These are phyloP conservation scores for Cyphellophora attinorum DNA, from an alignment of 2,329 filamentous ascomycete species.

Conservation along the genomic window DNA sequence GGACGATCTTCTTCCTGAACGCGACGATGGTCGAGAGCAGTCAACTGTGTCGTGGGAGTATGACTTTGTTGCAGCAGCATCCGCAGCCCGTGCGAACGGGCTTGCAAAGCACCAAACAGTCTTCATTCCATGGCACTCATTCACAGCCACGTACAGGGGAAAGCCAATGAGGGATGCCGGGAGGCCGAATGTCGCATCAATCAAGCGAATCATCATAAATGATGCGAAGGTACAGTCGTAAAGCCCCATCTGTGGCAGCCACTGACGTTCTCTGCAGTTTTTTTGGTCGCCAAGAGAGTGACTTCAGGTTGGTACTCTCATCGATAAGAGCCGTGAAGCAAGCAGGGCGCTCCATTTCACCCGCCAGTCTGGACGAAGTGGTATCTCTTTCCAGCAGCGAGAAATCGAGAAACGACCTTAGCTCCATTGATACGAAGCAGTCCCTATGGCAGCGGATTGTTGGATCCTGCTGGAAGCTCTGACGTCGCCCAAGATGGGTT, in stretches of 20 bases:
- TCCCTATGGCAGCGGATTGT: too few species aligned
- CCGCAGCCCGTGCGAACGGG: slow-evolving; percentile 4
- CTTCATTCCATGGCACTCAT: slow-evolving; percentile 53
- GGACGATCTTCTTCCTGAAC: slow-evolving; percentile 50
- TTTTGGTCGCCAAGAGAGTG: slow-evolving; percentile 63
- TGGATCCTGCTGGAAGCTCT: too few species aligned
- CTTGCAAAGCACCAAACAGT: slow-evolving; percentile 26
- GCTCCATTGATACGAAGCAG: too few species aligned
- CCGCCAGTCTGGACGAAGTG: too few species aligned
- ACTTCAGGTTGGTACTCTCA: slow-evolving; percentile 36
- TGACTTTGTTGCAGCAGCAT: slow-evolving; percentile 41
- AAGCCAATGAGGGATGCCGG: slow-evolving; percentile 48
- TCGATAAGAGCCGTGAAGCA: slow-evolving; percentile 7
- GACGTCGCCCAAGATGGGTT: too few species aligned
- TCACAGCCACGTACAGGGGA: slow-evolving; percentile 67
- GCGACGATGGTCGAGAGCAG: slow-evolving; percentile 59
- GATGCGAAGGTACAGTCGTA: slow-evolving; percentile 58
- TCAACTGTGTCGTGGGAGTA: slow-evolving; percentile 66
- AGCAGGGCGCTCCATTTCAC: too few species aligned
- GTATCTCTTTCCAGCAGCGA: too few species aligned
- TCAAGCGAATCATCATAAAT: slow-evolving; percentile 66
- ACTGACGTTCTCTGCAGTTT: slow-evolving; percentile 43
- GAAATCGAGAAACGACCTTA: too few species aligned
- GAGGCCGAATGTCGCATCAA: slow-evolving; percentile 47
- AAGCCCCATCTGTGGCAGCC: slow-evolving; percentile 3